Base-by-base conservation (phyloP, 208 protist genomes). In the Phytomonas sp. region DNA sequence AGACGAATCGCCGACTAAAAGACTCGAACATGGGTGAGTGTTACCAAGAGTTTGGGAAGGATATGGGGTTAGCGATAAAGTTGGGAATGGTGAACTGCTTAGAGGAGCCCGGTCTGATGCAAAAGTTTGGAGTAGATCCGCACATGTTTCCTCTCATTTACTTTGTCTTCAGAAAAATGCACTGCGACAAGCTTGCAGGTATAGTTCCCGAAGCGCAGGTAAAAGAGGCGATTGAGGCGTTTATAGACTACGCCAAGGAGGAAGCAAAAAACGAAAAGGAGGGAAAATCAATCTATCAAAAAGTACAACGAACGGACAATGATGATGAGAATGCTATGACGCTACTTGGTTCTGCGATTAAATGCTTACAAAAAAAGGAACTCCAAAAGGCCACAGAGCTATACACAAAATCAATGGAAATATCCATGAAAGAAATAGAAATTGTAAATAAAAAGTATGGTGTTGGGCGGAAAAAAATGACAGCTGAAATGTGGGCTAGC, bases 301-400 rank as follows among this genome's bases (percentile, higher is more conserved):
- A 86, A 34, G 66, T 91, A 29, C 87, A 90, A 60, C 78, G 81
- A 13, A 61, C 78, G 28, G 31, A 63, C 20, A 20, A 34, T 63
- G 83, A 92, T 72, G 90, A 96, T 53, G 90, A 96, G 65, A 96
- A 96, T 70, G 80, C 88, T 43, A 88, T 93, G 82, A 96, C 90
- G 28, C 74, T 96, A 28, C 74, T 96, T 60, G 76, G 83, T 23
- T 74, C 78, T 1, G 90, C 87, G 2, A 84, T 88, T 63, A 75
- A 73, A n/a, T 78, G 87, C 69, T 68, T 93, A 62, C 78, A 87
- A 63, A 75, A 79, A 9, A 90, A 87, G n/a, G 85, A 96, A 0
- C 71, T 91, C 3, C 64, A 62, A 31, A 93, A 93, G 68, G 80
- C 87, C 6, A 80, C 80, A 64, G 77, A 92, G 64, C 74, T 93